Base-by-base conservation (phyloP, 2,329 filamentous ascomycete genomes). In the Chaetomiaceae sp. region DNA sequence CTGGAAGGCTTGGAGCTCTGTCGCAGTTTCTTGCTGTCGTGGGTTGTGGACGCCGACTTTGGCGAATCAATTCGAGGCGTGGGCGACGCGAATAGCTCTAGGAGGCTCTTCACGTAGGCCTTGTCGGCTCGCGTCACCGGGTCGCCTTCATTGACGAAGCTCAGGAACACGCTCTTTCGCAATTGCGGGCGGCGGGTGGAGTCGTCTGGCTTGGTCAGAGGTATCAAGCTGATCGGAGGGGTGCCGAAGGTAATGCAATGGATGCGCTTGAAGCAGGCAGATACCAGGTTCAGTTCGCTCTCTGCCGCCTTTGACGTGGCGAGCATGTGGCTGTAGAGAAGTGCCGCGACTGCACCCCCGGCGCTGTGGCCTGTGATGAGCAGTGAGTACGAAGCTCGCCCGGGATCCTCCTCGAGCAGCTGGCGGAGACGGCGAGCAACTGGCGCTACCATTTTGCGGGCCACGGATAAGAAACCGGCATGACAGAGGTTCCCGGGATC, bases 171-270 rank as follows among this genome's bases (percentile, higher is more conserved):
- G 53, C 83, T 90, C 64, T 87, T 90, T 25, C 75, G 69, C 20
- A 80, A 67, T 11, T 73, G 67, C 0, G 68, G 65, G 1, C 57
- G 53, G 6, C 53, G 30, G n/a, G 50, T 48, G 32, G 61, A 64
- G 30, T 67, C 68, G 4, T 75, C 61, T 0, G 86, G 84, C 59
- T 81, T 86, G 25, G 75, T 64, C 2, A 95, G 70, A 0, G 89
- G 87, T 1, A 87, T 74, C 0, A 90, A 75, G 18, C 84, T 86
- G 2, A 95, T 75, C 0, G 90, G 89, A 1, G 90, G 90, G 0
- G 88, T 79, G n/a, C 90, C 90, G 61, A 95, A 95, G 0, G 86
- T 91, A 36, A 95, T 74, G 69, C 90, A 95, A 68, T 95, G 89
- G 3, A 95, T 78, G 37, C 88, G 77, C 64, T 85, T 86, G 72